Evolutionary conservation across 768 basidiomycete species (phyloP).

Genomic region (Auricularia auricula-judae): DNA sequence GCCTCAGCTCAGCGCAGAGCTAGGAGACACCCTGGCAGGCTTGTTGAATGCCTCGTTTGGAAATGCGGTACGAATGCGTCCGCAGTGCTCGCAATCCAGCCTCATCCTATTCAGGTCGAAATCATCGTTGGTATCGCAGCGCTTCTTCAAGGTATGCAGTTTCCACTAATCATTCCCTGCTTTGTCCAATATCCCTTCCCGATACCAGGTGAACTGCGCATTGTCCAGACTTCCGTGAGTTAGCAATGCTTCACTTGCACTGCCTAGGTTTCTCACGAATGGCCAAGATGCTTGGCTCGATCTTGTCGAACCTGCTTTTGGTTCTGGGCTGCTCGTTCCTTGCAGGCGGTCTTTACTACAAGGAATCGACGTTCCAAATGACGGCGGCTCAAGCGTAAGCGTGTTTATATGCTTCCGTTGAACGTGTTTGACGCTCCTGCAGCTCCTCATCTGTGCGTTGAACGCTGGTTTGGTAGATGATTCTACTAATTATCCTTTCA

Average conservation of each 20-base stretch:
- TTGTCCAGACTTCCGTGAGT: conserved; percentile 82
- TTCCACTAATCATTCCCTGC: not conserved
- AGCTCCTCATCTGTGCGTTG: conserved; percentile 6
- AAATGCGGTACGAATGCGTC: conserved; percentile 38
- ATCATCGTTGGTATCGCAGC: conserved; percentile 86
- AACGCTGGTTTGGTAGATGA: not conserved
- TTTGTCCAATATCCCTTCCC: not conserved
- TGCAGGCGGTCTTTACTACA: conserved; percentile 40
- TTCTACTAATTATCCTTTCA: conserved; percentile 16
- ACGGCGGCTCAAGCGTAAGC: conserved; percentile 83
- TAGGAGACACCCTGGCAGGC: conserved; percentile 81
- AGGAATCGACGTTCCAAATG: conserved; percentile 64
- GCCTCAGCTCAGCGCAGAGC: conserved; percentile 15
- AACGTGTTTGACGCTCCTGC: not conserved
- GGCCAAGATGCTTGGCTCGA: conserved; percentile 73
- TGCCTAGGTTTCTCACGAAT: not conserved
- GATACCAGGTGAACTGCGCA: conserved; percentile 57
- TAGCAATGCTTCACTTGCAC: not conserved
- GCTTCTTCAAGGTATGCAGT: conserved; percentile 53
- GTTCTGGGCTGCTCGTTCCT: conserved; percentile 89
- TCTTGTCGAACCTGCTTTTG: conserved; percentile 80
- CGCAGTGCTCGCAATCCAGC: conserved; percentile 22
- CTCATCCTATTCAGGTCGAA: conserved; percentile 36
- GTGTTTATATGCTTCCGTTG: not conserved
- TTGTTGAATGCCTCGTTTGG: conserved; percentile 59